A percentile compares a stretch with the other conserved stretches of the same genome.
phyloP scores from a whole-genome alignment of 2,329 filamentous ascomycete genomes.

The Colletotrichum salicis region DNA sequence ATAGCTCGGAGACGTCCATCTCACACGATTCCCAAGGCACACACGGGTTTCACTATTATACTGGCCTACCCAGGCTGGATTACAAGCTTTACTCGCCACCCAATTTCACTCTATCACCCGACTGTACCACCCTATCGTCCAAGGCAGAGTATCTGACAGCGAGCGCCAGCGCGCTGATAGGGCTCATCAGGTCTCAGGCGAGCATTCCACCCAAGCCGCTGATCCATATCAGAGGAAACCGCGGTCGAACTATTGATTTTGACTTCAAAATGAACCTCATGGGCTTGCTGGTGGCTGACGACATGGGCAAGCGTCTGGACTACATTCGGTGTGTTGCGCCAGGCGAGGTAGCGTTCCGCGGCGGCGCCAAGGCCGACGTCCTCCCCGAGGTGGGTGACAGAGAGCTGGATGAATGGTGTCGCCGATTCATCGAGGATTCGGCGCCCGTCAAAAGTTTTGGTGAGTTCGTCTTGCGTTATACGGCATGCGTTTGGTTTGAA shows the following conservation, averaged over 20 bases:
- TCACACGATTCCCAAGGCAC: constrained; percentile 19
- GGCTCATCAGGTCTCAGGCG: constrained; percentile 59
- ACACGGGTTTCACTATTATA: constrained; percentile 50
- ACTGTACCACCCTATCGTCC: constrained; percentile 59
- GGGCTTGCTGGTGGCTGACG: constrained; percentile 61
- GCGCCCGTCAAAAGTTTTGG: constrained; percentile 59
- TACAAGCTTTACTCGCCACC: constrained; percentile 64
- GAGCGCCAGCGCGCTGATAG: constrained; percentile 55
- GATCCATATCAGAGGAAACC: constrained; percentile 60
- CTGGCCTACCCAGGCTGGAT: constrained; percentile 60
- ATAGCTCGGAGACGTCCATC: constrained; percentile 30
- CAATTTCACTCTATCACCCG: constrained; percentile 61
- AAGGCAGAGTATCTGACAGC: constrained; percentile 60
- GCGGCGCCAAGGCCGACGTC: constrained; percentile 53
- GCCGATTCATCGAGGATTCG: constrained; percentile 57
- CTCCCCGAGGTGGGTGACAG: constrained; percentile 56
- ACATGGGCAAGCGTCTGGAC: constrained; percentile 57
- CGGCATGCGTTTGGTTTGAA: background rate
- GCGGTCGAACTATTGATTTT: constrained; percentile 60
- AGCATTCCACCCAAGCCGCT: constrained; percentile 66
- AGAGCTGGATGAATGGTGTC: constrained; percentile 61
- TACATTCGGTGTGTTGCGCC: constrained; percentile 62
- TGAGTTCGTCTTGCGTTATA: background rate
- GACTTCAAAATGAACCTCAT: constrained; percentile 65
- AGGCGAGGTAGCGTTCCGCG: constrained; percentile 62